Evolutionary conservation across 768 basidiomycete genomes (phyloP).

Genomic region (Ramaria sp.): DNA sequence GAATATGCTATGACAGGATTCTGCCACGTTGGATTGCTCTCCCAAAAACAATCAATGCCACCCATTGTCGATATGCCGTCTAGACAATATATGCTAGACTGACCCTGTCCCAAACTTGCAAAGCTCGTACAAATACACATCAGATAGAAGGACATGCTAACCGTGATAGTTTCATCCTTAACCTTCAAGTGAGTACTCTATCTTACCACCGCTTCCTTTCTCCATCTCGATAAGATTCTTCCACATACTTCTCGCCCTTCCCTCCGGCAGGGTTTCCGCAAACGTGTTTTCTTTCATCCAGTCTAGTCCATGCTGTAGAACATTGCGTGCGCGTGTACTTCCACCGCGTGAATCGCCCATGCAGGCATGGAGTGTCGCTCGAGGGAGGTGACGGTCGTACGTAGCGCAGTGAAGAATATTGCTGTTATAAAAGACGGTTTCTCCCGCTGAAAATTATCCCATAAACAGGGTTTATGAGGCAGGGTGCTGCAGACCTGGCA

Average conservation of each 20-base stretch:
- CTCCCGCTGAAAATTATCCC: conserved; percentile 37
- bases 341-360: conserved; percentile 59
- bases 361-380: conserved; percentile 62
- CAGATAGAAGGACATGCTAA: neutral
- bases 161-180: neutral
- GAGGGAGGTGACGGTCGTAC: conserved; percentile 37
- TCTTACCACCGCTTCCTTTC: conserved; percentile 25
- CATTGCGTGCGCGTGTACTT: conserved; percentile 50
- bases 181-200: conserved; percentile 42
- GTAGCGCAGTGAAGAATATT: conserved; percentile 70
- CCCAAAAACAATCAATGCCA: too few relatives aligned
- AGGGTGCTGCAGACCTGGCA: too few relatives aligned
- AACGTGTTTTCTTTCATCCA: conserved; percentile 57
- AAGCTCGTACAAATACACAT: neutral
- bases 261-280: conserved; percentile 30
- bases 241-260: conserved; percentile 42
- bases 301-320: conserved; percentile 61
- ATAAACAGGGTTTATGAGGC: too few relatives aligned
- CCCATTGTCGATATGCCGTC: too few relatives aligned
- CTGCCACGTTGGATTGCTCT: too few relatives aligned
- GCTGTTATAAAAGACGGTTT: conserved; percentile 72
- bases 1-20: too few relatives aligned
- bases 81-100: too few relatives aligned
- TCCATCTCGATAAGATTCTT: conserved; percentile 48
- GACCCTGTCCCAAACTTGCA: neutral